Percentiles rank a stretch among this genome's conserved stretches.
These are phyloP conservation scores for Botrytis aclada DNA, from an alignment of 2,329 filamentous ascomycete genomes.

Conservation along the genomic window DNA sequence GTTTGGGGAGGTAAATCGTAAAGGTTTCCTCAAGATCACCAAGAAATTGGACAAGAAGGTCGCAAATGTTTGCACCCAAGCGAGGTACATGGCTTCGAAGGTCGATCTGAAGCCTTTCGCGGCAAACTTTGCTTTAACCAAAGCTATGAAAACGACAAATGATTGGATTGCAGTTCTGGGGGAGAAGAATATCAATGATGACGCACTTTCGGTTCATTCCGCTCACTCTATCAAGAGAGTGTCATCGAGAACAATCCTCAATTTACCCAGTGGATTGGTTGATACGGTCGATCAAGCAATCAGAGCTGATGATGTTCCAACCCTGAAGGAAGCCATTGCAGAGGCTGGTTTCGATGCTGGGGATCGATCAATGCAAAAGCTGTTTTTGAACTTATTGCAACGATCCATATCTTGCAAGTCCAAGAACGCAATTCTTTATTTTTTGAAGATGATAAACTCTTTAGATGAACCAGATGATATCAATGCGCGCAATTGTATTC, in stretches of 20 bases:
- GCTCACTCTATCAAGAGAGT: conserved; percentile 71
- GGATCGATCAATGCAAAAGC: conserved; percentile 55
- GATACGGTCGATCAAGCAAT: conserved; percentile 72
- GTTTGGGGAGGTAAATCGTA: conserved; percentile 95
- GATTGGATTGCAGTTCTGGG: conserved; percentile 84
- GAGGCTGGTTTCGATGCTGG: conserved; percentile 55
- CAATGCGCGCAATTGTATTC: conserved; percentile 89
- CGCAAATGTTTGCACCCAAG: conserved; percentile 69
- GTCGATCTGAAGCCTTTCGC: conserved; percentile 88
- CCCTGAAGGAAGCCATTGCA: conserved; percentile 55
- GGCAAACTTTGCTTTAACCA: conserved; percentile 60
- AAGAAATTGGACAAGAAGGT: conserved; percentile 99
- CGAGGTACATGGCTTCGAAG: conserved; percentile 83
- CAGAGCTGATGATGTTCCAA: conserved; percentile 60
- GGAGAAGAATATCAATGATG: conserved; percentile 73
- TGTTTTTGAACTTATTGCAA: conserved; percentile 80
- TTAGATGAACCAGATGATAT: conserved; percentile 89
- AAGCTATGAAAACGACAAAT: conserved; percentile 70
- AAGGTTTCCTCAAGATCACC: conserved; percentile 96
- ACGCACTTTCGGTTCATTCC: conserved; percentile 68
- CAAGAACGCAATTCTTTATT: conserved; percentile 64
- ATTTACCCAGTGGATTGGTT: conserved; percentile 64
- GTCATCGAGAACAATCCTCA: conserved; percentile 71
- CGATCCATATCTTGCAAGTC: conserved; percentile 69
- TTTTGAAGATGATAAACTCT: conserved; percentile 66